Evolutionary conservation across 208 protist genomes (phyloP).

Genomic region (Trypanosoma mega): DNA sequence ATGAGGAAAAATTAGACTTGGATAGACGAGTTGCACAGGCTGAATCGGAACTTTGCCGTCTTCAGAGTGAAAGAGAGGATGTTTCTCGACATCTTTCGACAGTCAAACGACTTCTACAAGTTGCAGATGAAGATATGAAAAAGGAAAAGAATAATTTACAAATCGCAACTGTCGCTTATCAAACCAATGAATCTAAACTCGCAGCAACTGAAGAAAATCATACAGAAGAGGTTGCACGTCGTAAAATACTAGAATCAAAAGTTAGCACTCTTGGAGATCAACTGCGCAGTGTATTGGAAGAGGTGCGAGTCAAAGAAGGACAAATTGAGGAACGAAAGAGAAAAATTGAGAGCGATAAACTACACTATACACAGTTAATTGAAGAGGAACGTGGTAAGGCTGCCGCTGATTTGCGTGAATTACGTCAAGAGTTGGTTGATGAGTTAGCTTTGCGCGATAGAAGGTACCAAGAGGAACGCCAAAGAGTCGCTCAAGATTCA

Average conservation of each 20-base stretch:
- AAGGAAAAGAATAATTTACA: conserved; percentile 52
- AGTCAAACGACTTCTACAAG: conserved; percentile 44
- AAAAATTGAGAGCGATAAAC: conserved; percentile 66
- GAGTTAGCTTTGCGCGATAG: conserved; percentile 50
- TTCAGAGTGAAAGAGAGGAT: conserved; percentile 56
- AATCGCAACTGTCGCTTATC: conserved; percentile 32
- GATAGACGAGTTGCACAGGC: conserved; percentile 54
- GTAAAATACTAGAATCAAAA: conserved; percentile 52
- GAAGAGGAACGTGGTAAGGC: conserved; percentile 65
- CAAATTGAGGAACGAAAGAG: conserved; percentile 46
- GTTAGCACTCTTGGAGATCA: conserved; percentile 40
- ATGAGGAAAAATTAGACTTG: conserved; percentile 57
- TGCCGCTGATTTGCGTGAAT: conserved; percentile 48
- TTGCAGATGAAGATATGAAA: conserved; percentile 42
- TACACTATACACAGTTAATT: conserved; percentile 60
- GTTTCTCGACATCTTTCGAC: conserved; percentile 43
- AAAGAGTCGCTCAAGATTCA: conserved; percentile 42
- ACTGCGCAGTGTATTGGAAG: conserved; percentile 39
- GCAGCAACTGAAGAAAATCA: conserved; percentile 34
- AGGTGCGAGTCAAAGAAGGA: conserved; percentile 47
- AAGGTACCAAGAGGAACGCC: conserved; percentile 52
- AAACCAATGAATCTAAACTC: conserved; percentile 47
- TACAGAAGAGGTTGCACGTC: conserved; percentile 33
- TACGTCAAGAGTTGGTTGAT: conserved; percentile 63
- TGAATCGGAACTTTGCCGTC: conserved; percentile 37